phyloP scores from a whole-genome alignment of 768 basidiomycete species.

The Russula compacta region DNA sequence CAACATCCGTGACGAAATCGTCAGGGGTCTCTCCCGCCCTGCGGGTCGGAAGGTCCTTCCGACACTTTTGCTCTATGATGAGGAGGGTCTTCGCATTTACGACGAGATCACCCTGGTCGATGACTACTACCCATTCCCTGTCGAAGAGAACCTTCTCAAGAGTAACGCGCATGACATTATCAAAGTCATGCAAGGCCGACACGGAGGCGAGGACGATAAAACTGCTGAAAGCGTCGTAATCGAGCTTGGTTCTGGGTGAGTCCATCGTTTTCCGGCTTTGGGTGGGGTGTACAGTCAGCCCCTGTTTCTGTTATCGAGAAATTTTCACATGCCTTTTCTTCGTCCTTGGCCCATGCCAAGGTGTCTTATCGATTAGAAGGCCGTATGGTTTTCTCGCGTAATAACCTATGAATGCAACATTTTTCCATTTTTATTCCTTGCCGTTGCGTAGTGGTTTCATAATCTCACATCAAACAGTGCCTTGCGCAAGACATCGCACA shows the following conservation, averaged over 20 bases:
- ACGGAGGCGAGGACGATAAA: slow-evolving; percentile 15
- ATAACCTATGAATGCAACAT: not conserved
- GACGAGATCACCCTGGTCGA: slow-evolving; percentile 69
- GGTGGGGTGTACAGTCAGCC: not conserved
- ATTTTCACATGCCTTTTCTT: not conserved
- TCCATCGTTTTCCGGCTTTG: slow-evolving; percentile 12
- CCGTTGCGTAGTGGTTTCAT: no score
- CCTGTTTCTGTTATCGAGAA: not conserved
- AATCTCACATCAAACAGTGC: slow-evolving; percentile 38
- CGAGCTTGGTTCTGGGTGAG: slow-evolving; percentile 94
- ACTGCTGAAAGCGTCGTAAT: slow-evolving; percentile 52
- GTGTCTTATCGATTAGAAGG: not conserved
- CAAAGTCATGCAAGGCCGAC: slow-evolving; percentile 50
- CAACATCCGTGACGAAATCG: slow-evolving; percentile 37
- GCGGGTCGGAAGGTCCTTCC: slow-evolving; percentile 56
- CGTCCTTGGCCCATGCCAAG: not conserved
- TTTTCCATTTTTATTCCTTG: no score
- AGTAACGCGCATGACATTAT: slow-evolving; percentile 67
- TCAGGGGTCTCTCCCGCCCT: slow-evolving; percentile 47
- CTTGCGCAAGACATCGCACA: slow-evolving; percentile 79
- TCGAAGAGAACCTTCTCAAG: slow-evolving; percentile 81
- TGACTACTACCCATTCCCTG: slow-evolving; percentile 86
- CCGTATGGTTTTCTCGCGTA: no score
- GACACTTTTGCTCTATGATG: slow-evolving; percentile 80
- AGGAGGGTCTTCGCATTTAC: slow-evolving; percentile 76